Percentiles rank a stretch among this genome's conserved stretches.
phyloP scores from a whole-genome alignment of 192 early-diverging fungal species.

The Coemansia sp. region DNA sequence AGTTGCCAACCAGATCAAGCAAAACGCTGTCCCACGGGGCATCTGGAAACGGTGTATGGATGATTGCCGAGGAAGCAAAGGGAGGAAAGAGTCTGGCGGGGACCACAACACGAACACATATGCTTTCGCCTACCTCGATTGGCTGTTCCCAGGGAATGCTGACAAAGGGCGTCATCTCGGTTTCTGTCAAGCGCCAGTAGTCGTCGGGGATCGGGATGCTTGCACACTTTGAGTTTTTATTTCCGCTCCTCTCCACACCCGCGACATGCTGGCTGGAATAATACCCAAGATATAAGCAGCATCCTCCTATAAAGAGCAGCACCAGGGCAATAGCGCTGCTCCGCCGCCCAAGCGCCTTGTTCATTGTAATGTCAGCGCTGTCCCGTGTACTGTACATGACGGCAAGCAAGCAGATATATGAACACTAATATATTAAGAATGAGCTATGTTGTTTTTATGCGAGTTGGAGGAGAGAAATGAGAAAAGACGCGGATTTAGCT shows the following conservation, averaged over 20 bases:
- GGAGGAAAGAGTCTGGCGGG: constrained; percentile 10
- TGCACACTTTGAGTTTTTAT: background rate
- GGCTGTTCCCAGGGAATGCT: background rate
- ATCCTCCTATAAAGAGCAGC: background rate
- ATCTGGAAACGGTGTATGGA: constrained; percentile 20
- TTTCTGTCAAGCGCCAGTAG: constrained; percentile 2
- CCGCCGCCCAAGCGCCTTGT: too few relatives aligned
- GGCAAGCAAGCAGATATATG: too few relatives aligned
- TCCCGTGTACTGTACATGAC: too few relatives aligned
- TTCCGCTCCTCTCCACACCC: background rate
- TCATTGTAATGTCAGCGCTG: too few relatives aligned
- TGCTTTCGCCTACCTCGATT: constrained; percentile 10
- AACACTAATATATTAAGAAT: too few relatives aligned
- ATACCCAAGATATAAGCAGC: background rate
- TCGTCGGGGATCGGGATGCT: constrained; percentile 1
- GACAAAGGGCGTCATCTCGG: background rate
- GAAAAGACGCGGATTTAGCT: too few relatives aligned
- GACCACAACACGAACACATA: constrained; percentile 47
- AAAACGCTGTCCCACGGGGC: constrained; percentile 48
- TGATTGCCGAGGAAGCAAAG: background rate
- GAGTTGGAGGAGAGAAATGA: too few relatives aligned
- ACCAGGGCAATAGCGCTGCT: background rate
- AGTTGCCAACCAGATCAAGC: constrained; percentile 22
- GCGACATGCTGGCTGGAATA: background rate
- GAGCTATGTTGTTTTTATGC: too few relatives aligned